These are phyloP conservation scores for Parathielavia appendiculata DNA, from an alignment of 495 filamentous ascomycete genomes.

Conservation along the genomic window DNA sequence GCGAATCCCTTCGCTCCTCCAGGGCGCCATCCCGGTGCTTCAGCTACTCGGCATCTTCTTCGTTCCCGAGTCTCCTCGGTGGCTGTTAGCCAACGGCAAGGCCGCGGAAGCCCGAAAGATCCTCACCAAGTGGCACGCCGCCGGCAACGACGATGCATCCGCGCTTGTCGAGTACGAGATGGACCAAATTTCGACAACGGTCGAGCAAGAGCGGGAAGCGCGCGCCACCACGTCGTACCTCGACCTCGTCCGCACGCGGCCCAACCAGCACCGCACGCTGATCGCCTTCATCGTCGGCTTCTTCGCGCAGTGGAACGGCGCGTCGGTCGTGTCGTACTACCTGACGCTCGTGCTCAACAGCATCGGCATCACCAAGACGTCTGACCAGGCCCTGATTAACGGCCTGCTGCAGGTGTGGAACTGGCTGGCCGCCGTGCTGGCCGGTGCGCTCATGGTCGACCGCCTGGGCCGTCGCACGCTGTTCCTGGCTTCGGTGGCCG, in stretches of 20 bases:
- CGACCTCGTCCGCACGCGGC: constrained; percentile 21
- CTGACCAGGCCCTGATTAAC: constrained; percentile 40
- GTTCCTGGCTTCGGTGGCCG: constrained; percentile 45
- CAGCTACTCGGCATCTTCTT: constrained; percentile 44
- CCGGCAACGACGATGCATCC: constrained; percentile 32
- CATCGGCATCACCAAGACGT: constrained; percentile 36
- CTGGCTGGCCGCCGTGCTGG: constrained; percentile 30
- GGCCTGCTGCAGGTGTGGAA: constrained; percentile 38
- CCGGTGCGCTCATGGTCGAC: constrained; percentile 41
- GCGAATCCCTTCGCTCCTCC: constrained; percentile 29
- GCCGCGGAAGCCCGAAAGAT: constrained; percentile 21
- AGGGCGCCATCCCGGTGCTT: constrained; percentile 41
- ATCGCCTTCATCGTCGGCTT: constrained; percentile 29
- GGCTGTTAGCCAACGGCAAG: constrained; percentile 27
- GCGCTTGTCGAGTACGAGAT: constrained; percentile 25
- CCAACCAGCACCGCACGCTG: constrained; percentile 25
- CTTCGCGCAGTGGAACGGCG: constrained; percentile 34
- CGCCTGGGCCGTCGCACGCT: constrained; percentile 43
- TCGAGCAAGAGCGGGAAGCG: constrained; percentile 19
- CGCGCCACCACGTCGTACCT: constrained; percentile 23
- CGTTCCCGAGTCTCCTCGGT: constrained; percentile 36
- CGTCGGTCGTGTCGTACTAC: constrained; percentile 34
- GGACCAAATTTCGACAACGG: constrained; percentile 25
- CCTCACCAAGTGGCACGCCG: constrained; percentile 33
- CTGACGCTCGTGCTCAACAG: constrained; percentile 33